Conservation (phyloP, 345 rosid genomes). For the Stellera chamaejasme region DNA sequence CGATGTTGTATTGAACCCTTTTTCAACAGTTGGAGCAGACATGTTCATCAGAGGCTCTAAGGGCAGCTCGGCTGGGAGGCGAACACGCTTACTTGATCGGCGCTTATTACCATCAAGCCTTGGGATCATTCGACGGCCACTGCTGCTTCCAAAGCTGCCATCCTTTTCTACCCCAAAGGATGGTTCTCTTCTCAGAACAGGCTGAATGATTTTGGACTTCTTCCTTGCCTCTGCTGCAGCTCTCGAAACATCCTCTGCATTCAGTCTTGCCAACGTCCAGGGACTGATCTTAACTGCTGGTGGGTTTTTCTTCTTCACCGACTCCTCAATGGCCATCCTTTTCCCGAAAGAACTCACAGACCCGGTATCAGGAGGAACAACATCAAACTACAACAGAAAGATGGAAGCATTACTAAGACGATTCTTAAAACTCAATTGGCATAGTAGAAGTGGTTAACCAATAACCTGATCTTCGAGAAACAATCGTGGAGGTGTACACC, state of each 20-base stretch:
- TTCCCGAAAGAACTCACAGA: conserved; percentile 94
- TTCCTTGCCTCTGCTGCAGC: conserved; percentile 97
- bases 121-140: conserved; percentile 58
- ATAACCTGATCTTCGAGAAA: conserved; percentile 97
- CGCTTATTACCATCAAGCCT: conserved; percentile 56
- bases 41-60: conserved; percentile 46
- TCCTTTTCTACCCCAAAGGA: conserved; percentile 46
- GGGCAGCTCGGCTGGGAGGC: conserved; percentile 71
- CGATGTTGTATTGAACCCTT: conserved; percentile 51
- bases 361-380: conserved; percentile 93
- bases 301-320: conserved; percentile 57
- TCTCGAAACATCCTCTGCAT: conserved; percentile 88
- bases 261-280: conserved; percentile 86
- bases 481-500: conserved; percentile 97
- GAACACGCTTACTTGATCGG: conserved; percentile 56
- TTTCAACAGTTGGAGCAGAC: conserved; percentile 28
- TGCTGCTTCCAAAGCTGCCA: conserved; percentile 76
- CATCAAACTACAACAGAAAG: conserved; percentile 62
- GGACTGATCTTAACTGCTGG: conserved; percentile 85
- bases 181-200: conserved; percentile 49
- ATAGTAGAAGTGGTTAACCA: background rate
- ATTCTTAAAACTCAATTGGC: background rate
- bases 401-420: conserved; percentile 4
- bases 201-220: conserved; percentile 81
- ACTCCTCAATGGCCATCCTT: conserved; percentile 53